Percentiles rank a stretch among this genome's conserved stretches.
Evolutionary conservation across 208 protist genomes (phyloP).

Genomic region (Crithidia fasciculata): DNA sequence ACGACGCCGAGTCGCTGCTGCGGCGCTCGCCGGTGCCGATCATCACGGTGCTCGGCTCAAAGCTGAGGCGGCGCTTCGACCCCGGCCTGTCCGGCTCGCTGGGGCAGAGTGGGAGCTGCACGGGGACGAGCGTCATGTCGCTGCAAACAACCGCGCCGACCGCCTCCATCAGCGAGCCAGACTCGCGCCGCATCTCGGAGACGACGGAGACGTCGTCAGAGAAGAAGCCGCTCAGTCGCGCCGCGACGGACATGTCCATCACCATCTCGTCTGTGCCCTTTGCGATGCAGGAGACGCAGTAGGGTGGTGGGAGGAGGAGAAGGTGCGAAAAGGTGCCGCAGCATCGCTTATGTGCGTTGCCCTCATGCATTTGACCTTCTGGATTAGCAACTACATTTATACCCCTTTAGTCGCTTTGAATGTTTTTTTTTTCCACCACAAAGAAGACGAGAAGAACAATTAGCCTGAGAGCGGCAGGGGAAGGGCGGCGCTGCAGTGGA

Average conservation of each 20-base stretch:
- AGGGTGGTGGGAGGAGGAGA: neutral
- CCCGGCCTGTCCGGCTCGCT: conserved; percentile 12
- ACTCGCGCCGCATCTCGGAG: conserved; percentile 4
- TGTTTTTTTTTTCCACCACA: too few species aligned
- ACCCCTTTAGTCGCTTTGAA: too few species aligned
- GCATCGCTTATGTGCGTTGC: neutral
- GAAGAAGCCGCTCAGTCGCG: neutral
- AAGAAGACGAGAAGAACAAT: too few species aligned
- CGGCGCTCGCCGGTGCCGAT: conserved; percentile 17
- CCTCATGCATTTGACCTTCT: neutral
- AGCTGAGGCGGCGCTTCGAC: neutral
- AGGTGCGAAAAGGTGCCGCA: too few species aligned
- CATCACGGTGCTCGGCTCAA: conserved; percentile 22
- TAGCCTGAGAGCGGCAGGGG: too few species aligned
- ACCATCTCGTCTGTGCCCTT: neutral
- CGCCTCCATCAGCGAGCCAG: neutral
- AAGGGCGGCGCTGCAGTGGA: too few species aligned
- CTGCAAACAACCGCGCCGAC: conserved; percentile 11
- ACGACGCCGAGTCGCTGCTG: conserved; percentile 26
- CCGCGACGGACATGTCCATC: conserved; percentile 1
- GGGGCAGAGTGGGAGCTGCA: conserved; percentile 1
- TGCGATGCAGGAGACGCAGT: conserved; percentile 1
- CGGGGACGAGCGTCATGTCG: conserved; percentile 20
- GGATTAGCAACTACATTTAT: too few species aligned
- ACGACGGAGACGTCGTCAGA: neutral